Conservation (phyloP, 2,329 filamentous ascomycete genomes). For the Fusarium musae region DNA sequence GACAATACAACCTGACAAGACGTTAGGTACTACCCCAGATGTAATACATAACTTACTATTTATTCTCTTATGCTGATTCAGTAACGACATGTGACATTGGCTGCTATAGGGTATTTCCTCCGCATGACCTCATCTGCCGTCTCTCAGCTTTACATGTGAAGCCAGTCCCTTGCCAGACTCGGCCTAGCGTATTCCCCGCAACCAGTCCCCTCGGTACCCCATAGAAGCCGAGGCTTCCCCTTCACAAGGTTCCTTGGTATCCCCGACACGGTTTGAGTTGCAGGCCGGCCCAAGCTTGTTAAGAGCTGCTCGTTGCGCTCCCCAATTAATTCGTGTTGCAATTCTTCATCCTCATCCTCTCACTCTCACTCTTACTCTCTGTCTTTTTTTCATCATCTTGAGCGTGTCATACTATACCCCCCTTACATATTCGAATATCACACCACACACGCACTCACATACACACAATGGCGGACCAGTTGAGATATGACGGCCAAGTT, state of each 20-base stretch:
- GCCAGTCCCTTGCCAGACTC: constrained; percentile 22
- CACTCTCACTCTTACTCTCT: not conserved
- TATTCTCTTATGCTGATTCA: not conserved
- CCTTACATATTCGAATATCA: not conserved
- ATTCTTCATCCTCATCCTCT: not conserved
- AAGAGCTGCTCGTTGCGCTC: constrained; percentile 40
- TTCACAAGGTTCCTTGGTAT: constrained; percentile 34
- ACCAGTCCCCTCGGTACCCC: constrained; percentile 46
- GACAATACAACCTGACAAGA: constrained; percentile 5
- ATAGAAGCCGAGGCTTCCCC: constrained; percentile 47
- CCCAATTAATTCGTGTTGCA: constrained; percentile 1
- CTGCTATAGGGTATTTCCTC: constrained; percentile 7
- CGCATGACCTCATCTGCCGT: constrained; percentile 45
- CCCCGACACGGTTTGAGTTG: constrained; percentile 23
- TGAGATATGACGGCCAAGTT: constrained; percentile 87
- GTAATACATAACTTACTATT: not conserved
- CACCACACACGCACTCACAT: constrained; percentile 23
- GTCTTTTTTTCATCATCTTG: constrained; percentile 20
- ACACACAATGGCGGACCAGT: constrained; percentile 68
- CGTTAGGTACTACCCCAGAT: constrained; percentile 9
- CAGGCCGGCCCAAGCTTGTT: constrained; percentile 43
- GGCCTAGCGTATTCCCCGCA: constrained; percentile 43
- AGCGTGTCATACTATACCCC: constrained; percentile 35
- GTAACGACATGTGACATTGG: constrained; percentile 32
- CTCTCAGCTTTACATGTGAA: constrained; percentile 46